A percentile compares a stretch with the other conserved stretches of the same genome.
phyloP scores from a whole-genome alignment of 23 red algal genomes.

The Cyanidiococcus yangmingshanensis region DNA sequence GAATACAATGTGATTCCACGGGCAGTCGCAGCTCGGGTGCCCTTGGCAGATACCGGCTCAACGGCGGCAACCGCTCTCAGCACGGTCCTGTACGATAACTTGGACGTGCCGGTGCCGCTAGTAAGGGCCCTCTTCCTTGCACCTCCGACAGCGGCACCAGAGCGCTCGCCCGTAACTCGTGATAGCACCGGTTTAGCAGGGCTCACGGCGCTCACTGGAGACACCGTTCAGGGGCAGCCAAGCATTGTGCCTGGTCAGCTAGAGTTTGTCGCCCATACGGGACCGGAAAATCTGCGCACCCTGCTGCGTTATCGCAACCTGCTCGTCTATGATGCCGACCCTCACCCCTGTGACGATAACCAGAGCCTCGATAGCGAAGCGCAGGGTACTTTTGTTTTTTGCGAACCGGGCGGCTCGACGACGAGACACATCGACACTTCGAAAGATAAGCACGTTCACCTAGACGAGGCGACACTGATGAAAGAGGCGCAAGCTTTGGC shows the following conservation, averaged over 20 bases:
- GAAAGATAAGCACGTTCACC: not conserved
- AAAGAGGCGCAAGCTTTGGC: not conserved
- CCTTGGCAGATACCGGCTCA: not conserved
- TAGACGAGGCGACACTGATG: not conserved
- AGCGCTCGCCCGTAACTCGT: not conserved
- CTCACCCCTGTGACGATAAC: not conserved
- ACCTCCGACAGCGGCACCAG: not conserved
- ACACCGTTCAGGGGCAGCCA: not conserved
- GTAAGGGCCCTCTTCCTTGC: not conserved
- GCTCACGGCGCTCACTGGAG: not conserved
- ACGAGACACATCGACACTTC: not conserved
- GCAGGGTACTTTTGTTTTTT: constrained; percentile 1
- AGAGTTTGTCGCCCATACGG: constrained; percentile 19
- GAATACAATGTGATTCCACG: not conserved
- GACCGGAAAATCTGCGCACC: constrained; percentile 10
- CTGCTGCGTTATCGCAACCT: constrained; percentile 3
- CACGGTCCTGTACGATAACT: not conserved
- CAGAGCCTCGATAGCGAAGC: not conserved
- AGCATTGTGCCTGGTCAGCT: not conserved
- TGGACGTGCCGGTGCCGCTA: constrained; percentile 9
- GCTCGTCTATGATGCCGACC: constrained; percentile 8
- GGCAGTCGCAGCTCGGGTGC: constrained; percentile 3
- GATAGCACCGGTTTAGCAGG: constrained; percentile 5
- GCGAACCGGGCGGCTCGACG: not conserved
- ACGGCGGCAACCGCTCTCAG: not conserved